Evolutionary conservation across 257 asterid genomes (phyloP).

Genomic region (Handroanthus guayacan): DNA sequence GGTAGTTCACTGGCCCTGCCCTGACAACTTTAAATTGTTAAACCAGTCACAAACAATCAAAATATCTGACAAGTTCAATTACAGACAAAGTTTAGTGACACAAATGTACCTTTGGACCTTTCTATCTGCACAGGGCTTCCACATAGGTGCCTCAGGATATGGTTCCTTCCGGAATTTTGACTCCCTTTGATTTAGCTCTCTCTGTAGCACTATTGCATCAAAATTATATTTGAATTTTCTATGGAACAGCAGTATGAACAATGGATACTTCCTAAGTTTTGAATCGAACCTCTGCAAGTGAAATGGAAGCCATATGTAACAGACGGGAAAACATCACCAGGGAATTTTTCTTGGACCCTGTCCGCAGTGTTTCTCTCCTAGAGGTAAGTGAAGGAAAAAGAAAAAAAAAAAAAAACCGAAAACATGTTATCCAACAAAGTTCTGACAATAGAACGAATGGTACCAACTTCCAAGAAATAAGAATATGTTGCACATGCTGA

Average conservation of each 20-base stretch:
- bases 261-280: neutral
- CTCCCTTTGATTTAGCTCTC: slow-evolving; percentile 48
- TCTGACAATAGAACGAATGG: neutral
- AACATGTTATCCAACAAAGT: neutral
- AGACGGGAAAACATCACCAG: slow-evolving; percentile 69
- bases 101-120: slow-evolving; percentile 53
- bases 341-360: slow-evolving; percentile 34
- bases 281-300: slow-evolving; percentile 74
- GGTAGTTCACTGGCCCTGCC: slow-evolving; percentile 61
- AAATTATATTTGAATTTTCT: neutral
- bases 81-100: slow-evolving; percentile 8
- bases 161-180: slow-evolving; percentile 79
- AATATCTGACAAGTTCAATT: slow-evolving; percentile 15
- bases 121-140: slow-evolving; percentile 85
- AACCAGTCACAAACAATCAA: slow-evolving; percentile 20
- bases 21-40: slow-evolving; percentile 60
- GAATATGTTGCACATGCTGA: neutral
- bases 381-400: slow-evolving; percentile 20
- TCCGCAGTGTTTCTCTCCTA: slow-evolving; percentile 42
- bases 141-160: slow-evolving; percentile 58
- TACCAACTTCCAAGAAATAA: no score
- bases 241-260: neutral
- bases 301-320: slow-evolving; percentile 66
- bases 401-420: neutral
- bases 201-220: slow-evolving; percentile 43